phyloP scores from a whole-genome alignment of 345 rosid genomes.

The Boechera divaricarpa region DNA sequence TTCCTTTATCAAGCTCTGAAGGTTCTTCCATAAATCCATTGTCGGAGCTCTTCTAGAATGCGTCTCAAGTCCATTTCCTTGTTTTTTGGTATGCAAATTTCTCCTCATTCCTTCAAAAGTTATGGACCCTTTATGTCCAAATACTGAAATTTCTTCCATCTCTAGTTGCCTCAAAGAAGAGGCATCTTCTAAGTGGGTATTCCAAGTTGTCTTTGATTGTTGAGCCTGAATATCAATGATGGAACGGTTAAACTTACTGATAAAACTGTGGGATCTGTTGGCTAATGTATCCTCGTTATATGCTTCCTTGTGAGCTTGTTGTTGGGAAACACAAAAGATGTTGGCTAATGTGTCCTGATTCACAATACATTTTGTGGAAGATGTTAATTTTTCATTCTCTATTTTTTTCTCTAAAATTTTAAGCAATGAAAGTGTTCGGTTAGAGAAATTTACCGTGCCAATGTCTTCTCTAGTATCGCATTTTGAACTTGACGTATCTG shows the following conservation, averaged over 20 bases:
- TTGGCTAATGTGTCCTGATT: constrained; percentile 49
- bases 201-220: constrained; percentile 30
- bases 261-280: constrained; percentile 43
- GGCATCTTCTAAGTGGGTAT: constrained; percentile 42
- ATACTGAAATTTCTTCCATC: constrained; percentile 46
- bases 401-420: background rate
- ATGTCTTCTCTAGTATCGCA: constrained; percentile 38
- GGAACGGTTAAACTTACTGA: constrained; percentile 53
- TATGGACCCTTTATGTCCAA: constrained; percentile 51
- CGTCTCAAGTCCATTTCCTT: constrained; percentile 33
- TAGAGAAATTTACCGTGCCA: constrained; percentile 50
- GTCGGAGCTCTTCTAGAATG: constrained; percentile 44
- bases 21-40: constrained; percentile 54
- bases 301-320: constrained; percentile 39
- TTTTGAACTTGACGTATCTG: constrained; percentile 51
- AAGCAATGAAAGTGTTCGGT: constrained; percentile 15
- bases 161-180: constrained; percentile 38
- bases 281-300: constrained; percentile 41
- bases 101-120: constrained; percentile 45
- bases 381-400: background rate
- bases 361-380: constrained; percentile 13
- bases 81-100: constrained; percentile 34
- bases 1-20: constrained; percentile 66
- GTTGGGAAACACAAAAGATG: constrained; percentile 21
- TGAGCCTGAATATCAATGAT: constrained; percentile 48